Conservation (phyloP, 805 yeast genomes). For the Lachancea mirantina region DNA sequence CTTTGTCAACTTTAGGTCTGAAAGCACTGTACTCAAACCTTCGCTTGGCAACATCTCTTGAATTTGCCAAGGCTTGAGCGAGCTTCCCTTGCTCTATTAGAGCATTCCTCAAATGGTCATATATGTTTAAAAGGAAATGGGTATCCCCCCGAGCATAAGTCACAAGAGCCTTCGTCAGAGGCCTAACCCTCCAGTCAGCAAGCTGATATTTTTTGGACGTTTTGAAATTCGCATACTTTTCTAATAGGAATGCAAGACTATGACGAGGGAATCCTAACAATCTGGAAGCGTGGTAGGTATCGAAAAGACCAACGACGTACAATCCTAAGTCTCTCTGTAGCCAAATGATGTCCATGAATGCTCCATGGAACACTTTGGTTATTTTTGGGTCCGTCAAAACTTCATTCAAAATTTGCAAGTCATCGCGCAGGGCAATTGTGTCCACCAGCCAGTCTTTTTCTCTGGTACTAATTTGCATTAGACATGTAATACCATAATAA, state of each 20-base stretch:
- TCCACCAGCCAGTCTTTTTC: constrained; percentile 84
- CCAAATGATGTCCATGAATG: constrained; percentile 96
- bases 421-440: constrained; percentile 70
- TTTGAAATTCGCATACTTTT: constrained; percentile 69
- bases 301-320: constrained; percentile 83
- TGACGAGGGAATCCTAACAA: constrained; percentile 73
- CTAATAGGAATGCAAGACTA: constrained; percentile 78
- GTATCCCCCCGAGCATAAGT: constrained; percentile 94
- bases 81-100: constrained; percentile 46
- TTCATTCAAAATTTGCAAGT: constrained; percentile 56
- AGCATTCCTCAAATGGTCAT: constrained; percentile 60
- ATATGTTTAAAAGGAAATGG: constrained; percentile 78
- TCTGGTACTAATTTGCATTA: constrained; percentile 86
- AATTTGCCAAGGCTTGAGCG: constrained; percentile 60
- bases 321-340: constrained; percentile 90
- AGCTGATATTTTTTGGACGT: constrained; percentile 92
- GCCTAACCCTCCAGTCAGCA: constrained; percentile 95
- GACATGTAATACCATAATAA: constrained; percentile 81
- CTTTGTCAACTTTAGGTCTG: constrained; percentile 35
- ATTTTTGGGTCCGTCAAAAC: constrained; percentile 77
- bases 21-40: constrained; percentile 75
- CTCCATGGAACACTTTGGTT: constrained; percentile 90
- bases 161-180: constrained; percentile 65
- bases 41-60: constrained; percentile 71
- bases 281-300: constrained; percentile 85